Evolutionary conservation across 148 eudicot species (phyloP).

Genomic region (Pouteria glomerata): DNA sequence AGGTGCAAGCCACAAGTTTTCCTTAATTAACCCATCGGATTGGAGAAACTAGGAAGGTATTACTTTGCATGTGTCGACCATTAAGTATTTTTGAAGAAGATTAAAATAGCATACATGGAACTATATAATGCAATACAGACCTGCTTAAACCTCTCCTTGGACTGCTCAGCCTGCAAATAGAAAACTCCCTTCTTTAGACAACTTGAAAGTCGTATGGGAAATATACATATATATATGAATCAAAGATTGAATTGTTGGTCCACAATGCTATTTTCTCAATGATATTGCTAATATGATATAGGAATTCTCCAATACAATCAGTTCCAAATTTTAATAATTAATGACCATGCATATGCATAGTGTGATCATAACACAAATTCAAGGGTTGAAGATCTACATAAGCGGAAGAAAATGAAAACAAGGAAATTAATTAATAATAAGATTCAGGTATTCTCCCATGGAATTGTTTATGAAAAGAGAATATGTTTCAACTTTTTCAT

Average conservation of each 20-base stretch:
- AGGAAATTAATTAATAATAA: too few relatives aligned
- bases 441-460: too few relatives aligned
- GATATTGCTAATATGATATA: background rate
- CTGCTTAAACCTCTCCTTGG: constrained; percentile 20
- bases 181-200: background rate
- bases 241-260: background rate
- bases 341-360: background rate
- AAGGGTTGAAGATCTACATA: background rate
- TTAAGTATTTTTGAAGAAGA: background rate
- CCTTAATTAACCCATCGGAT: background rate
- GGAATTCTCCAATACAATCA: background rate
- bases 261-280: background rate
- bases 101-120: background rate
- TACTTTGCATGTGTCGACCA: background rate
- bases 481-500: too few relatives aligned
- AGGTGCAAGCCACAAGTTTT: background rate
- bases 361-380: background rate
- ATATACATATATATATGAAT: background rate
- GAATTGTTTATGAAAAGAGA: too few relatives aligned
- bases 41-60: background rate
- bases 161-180: constrained; percentile 17
- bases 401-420: background rate
- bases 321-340: background rate
- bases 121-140: constrained; percentile 3
- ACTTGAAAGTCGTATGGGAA: background rate